A percentile compares a stretch with the other conserved stretches of the same genome.
Evolutionary conservation across 805 yeast species (phyloP).

Genomic region (Lachancea kluyveri): DNA sequence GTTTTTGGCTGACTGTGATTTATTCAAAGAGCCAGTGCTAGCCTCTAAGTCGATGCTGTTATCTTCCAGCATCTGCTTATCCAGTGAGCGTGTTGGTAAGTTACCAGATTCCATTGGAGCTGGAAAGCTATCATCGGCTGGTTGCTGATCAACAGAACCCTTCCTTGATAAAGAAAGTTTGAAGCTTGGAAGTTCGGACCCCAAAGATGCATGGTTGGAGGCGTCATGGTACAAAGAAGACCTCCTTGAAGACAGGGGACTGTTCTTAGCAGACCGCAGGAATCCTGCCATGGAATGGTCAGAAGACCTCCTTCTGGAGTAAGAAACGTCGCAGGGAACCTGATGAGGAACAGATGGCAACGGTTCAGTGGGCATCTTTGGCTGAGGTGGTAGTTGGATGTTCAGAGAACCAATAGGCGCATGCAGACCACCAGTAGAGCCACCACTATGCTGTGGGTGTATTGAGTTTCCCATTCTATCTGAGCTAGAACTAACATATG

Average conservation of each 20-base stretch:
- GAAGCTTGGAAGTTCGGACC: too few species aligned
- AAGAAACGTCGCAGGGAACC: constrained; percentile 2
- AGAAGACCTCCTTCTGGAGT: constrained; percentile 9
- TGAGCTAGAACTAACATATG: constrained; percentile 28
- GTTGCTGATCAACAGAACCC: not conserved
- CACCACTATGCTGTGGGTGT: constrained; percentile 20
- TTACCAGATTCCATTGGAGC: constrained; percentile 15
- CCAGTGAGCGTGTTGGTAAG: constrained; percentile 13
- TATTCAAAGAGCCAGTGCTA: not conserved
- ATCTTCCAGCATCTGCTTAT: constrained; percentile 19
- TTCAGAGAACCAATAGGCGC: constrained; percentile 19
- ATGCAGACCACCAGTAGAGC: constrained; percentile 20
- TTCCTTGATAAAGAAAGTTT: constrained; percentile 2
- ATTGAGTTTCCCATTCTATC: constrained; percentile 29
- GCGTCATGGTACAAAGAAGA: constrained; percentile 14
- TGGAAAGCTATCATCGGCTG: constrained; percentile 1
- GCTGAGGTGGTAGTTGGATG: constrained; percentile 45
- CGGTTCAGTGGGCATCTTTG: constrained; percentile 31
- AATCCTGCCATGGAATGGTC: constrained; percentile 13
- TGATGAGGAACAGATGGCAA: constrained; percentile 12
- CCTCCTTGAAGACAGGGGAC: constrained; percentile 27
- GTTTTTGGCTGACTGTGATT: not conserved
- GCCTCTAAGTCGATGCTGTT: constrained; percentile 7
- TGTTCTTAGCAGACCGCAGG: constrained; percentile 14
- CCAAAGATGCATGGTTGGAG: constrained; percentile 3